These are phyloP conservation scores for Primulina huaijiensis DNA, from an alignment of 257 asterid species.

Conservation along the genomic window DNA sequence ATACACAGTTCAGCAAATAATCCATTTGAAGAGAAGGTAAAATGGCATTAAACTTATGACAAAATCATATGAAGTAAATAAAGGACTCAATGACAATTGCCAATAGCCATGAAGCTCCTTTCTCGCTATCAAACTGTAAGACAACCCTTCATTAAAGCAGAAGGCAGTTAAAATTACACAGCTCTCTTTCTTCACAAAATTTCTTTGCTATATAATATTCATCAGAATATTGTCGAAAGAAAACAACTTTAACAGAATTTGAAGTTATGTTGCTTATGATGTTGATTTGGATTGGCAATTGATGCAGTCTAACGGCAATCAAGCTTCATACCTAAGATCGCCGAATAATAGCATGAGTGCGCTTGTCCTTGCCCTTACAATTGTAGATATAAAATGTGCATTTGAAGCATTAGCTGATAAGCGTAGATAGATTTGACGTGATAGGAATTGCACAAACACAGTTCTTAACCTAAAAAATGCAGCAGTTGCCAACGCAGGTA, in stretches of 20 bases:
- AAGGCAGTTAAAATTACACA: constrained; percentile 1
- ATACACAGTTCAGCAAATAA: constrained; percentile 20
- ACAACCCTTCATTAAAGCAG: constrained; percentile 1
- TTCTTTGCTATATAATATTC: constrained; percentile 12
- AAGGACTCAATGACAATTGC: constrained; percentile 1
- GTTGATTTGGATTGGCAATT: background rate
- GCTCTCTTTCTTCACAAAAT: background rate
- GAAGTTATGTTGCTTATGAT: background rate
- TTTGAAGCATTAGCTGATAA: background rate
- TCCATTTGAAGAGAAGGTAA: background rate
- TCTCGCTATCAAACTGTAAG: background rate
- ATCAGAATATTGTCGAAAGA: constrained; percentile 2
- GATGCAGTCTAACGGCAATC: background rate
- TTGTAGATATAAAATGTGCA: background rate
- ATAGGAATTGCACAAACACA: background rate
- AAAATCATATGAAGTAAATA: constrained; percentile 12
- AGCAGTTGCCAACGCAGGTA: too few species aligned
- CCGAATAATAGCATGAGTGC: too few species aligned
- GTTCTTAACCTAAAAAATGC: background rate
- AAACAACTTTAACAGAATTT: background rate
- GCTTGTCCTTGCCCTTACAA: constrained; percentile 1
- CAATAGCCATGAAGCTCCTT: constrained; percentile 14
- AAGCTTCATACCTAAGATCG: too few species aligned
- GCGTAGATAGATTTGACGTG: too few species aligned
- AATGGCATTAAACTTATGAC: background rate